phyloP scores from a whole-genome alignment of 2,329 filamentous ascomycete species.

The Clonostachys byssicola region DNA sequence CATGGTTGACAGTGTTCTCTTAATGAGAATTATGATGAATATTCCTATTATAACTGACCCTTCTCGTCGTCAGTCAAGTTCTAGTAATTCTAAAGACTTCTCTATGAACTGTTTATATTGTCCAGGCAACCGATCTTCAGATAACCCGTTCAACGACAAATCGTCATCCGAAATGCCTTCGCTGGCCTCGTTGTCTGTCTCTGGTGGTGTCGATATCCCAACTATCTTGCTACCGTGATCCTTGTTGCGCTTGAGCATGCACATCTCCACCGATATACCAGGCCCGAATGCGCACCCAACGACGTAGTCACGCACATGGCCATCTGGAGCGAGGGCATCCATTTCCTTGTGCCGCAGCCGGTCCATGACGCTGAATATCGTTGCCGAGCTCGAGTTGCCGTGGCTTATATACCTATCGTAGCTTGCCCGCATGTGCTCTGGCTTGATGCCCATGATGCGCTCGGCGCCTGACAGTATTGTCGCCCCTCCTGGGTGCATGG shows the following conservation, averaged over 20 bases:
- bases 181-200: slow-evolving; percentile 45
- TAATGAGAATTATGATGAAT: too few relatives aligned
- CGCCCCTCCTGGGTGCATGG: slow-evolving; percentile 65
- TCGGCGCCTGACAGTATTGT: slow-evolving; percentile 64
- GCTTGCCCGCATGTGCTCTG: slow-evolving; percentile 65
- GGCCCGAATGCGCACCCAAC: slow-evolving; percentile 68
- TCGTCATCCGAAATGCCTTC: slow-evolving; percentile 19
- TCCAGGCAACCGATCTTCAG: slow-evolving; percentile 1
- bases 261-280: slow-evolving; percentile 65
- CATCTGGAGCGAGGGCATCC: slow-evolving; percentile 48
- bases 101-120: slow-evolving; percentile 9
- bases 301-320: slow-evolving; percentile 49
- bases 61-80: slow-evolving; percentile 9
- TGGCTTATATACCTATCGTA: slow-evolving; percentile 65
- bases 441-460: slow-evolving; percentile 47
- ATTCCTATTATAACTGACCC: too few relatives aligned
- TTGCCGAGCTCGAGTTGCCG: slow-evolving; percentile 67
- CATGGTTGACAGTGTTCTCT: too few relatives aligned
- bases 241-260: slow-evolving; percentile 51
- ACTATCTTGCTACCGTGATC: slow-evolving; percentile 11
- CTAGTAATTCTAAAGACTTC: slow-evolving; percentile 10
- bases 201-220: slow-evolving; percentile 46
- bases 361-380: slow-evolving; percentile 65
- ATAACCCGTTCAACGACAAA: slow-evolving; percentile 7
- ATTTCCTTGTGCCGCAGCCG: slow-evolving; percentile 55